Percentiles rank a stretch among this genome's conserved stretches.
Evolutionary conservation across 1,284 basidiomycete genomes (phyloP).

Genomic region (Sanghuangporus baumii): DNA sequence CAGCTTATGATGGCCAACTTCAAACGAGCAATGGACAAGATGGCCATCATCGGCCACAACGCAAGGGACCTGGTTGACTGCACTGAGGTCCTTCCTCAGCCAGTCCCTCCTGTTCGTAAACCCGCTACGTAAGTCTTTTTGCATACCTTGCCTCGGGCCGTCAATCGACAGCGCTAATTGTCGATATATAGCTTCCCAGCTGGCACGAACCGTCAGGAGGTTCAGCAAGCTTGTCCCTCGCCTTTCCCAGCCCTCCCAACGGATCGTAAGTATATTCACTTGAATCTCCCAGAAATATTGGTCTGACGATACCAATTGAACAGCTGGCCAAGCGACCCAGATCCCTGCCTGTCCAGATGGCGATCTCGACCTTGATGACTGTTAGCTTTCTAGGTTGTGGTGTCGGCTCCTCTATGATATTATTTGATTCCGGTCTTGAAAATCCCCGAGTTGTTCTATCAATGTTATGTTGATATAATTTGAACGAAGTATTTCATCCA

Average conservation of each 20-base stretch:
- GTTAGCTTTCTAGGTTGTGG: neutral
- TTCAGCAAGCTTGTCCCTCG: conserved; percentile 14
- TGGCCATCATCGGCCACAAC: conserved; percentile 19
- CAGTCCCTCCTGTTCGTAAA: conserved; percentile 10
- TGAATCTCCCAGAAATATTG: neutral
- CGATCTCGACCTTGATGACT: conserved; percentile 6
- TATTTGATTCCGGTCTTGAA: too few species aligned
- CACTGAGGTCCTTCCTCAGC: conserved; percentile 17
- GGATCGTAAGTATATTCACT: conserved; percentile 4
- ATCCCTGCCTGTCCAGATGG: conserved; percentile 19
- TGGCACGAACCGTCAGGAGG: conserved; percentile 7
- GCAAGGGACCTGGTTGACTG: conserved; percentile 17
- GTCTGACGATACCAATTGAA: neutral
- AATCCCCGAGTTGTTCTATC: too few species aligned
- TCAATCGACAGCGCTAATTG: neutral
- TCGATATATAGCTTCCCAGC: conserved; percentile 8
- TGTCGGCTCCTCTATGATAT: too few species aligned
- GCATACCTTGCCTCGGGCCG: neutral
- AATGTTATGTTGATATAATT: too few species aligned
- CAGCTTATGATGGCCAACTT: conserved; percentile 18
- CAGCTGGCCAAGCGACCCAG: conserved; percentile 9
- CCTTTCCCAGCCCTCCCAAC: conserved; percentile 18
- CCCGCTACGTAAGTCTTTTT: conserved; percentile 14
- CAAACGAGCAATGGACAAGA: conserved; percentile 16
- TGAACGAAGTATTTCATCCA: too few species aligned